Conservation (phyloP, 2,329 filamentous ascomycete genomes). For the Calonectria montana region DNA sequence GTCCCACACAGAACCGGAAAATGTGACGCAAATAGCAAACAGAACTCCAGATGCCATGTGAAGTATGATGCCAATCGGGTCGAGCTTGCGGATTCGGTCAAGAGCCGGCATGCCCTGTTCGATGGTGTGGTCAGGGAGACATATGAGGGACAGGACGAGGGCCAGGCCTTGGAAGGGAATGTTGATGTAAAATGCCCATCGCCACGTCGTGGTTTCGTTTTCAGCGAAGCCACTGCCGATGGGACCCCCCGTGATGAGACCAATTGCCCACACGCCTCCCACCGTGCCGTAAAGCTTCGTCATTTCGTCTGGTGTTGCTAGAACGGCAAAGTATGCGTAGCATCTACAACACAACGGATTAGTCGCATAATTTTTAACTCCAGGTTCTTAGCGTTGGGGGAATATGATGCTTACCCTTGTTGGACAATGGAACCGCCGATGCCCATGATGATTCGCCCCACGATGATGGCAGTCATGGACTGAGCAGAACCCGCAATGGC, state of each 20-base stretch:
- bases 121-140: slow-evolving; percentile 52
- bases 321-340: slow-evolving; percentile 39
- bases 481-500: slow-evolving; percentile 45
- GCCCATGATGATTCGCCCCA: slow-evolving; percentile 47
- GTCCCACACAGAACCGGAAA: slow-evolving; percentile 60
- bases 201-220: slow-evolving; percentile 52
- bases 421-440: slow-evolving; percentile 45
- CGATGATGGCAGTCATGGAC: slow-evolving; percentile 45
- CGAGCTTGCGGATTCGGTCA: slow-evolving; percentile 40
- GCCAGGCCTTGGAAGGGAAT: slow-evolving; percentile 54
- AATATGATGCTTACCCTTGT: slow-evolving; percentile 43
- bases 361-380: not conserved
- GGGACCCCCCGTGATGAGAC: slow-evolving; percentile 33
- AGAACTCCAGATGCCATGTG: slow-evolving; percentile 49
- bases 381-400: no score
- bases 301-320: slow-evolving; percentile 40
- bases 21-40: slow-evolving; percentile 60
- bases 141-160: slow-evolving; percentile 55
- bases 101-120: slow-evolving; percentile 32
- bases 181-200: slow-evolving; percentile 66
- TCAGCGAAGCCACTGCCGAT: slow-evolving; percentile 48
- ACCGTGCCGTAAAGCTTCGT: slow-evolving; percentile 40
- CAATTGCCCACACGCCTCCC: slow-evolving; percentile 41
- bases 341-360: not conserved
- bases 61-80: slow-evolving; percentile 46